Evolutionary conservation across 257 asterid genomes (phyloP).

Genomic region (Ehretia macrophylla): DNA sequence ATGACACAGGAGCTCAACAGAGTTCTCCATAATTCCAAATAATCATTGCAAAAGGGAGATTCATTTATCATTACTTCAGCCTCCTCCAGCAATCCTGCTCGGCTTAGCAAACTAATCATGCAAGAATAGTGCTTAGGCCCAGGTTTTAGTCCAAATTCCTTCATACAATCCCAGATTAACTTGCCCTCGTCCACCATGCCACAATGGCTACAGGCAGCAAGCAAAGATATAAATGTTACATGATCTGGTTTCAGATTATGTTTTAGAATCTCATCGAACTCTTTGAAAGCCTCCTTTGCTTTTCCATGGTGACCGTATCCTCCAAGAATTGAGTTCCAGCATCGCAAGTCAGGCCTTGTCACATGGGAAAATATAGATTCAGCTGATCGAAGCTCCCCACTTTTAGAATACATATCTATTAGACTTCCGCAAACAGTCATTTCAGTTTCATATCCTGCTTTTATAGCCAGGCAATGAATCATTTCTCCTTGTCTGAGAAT

Average conservation of each 20-base stretch:
- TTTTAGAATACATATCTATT: constrained; percentile 82
- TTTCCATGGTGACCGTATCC: constrained; percentile 75
- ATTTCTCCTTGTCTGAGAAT: constrained; percentile 67
- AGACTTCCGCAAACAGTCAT: constrained; percentile 56
- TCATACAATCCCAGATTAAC: constrained; percentile 66
- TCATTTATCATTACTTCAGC: constrained; percentile 57
- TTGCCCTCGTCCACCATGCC: constrained; percentile 51
- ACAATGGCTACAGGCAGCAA: constrained; percentile 77
- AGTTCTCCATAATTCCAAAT: constrained; percentile 60
- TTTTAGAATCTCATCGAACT: constrained; percentile 44
- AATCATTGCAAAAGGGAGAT: constrained; percentile 47
- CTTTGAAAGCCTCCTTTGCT: constrained; percentile 48
- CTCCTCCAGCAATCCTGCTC: constrained; percentile 65
- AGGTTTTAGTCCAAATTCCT: constrained; percentile 35
- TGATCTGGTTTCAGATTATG: constrained; percentile 55
- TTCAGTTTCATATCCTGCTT: constrained; percentile 55
- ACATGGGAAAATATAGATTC: constrained; percentile 31
- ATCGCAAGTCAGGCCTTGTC: constrained; percentile 42
- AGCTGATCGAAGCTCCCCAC: constrained; percentile 62
- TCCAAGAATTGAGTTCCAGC: constrained; percentile 83
- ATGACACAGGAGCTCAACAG: constrained; percentile 52
- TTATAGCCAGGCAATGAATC: constrained; percentile 59
- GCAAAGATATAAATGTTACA: constrained; percentile 62
- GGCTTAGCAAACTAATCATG: constrained; percentile 61
- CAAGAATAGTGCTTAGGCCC: constrained; percentile 85